Percentiles rank a stretch among this genome's conserved stretches.
These are phyloP conservation scores for Crithidia acanthocephali DNA, from an alignment of 208 protist species.

Conservation along the genomic window DNA sequence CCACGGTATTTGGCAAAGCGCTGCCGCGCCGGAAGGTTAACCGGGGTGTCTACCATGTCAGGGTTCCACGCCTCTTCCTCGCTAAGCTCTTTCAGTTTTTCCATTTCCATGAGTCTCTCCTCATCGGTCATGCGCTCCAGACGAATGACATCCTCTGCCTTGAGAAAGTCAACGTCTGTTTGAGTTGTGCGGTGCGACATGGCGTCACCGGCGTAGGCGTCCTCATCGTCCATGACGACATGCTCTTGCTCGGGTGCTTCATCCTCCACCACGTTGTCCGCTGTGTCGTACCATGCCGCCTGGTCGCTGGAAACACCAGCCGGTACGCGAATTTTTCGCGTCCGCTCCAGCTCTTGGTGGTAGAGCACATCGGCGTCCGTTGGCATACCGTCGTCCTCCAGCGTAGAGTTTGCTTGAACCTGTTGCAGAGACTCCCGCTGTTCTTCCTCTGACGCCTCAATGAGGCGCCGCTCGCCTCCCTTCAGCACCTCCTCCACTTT, in stretches of 20 bases:
- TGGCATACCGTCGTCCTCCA: slow-evolving; percentile 69
- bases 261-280: slow-evolving; percentile 53
- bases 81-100: slow-evolving; percentile 73
- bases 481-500: slow-evolving; percentile 44
- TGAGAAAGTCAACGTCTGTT: slow-evolving; percentile 87
- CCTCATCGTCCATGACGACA: slow-evolving; percentile 45
- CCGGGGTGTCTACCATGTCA: slow-evolving; percentile 87
- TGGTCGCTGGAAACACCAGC: slow-evolving; percentile 75
- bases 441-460: slow-evolving; percentile 56
- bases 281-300: slow-evolving; percentile 77
- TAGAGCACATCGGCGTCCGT: slow-evolving; percentile 81
- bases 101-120: slow-evolving; percentile 72
- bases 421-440: slow-evolving; percentile 76
- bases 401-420: slow-evolving; percentile 77
- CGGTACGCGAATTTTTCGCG: slow-evolving; percentile 71
- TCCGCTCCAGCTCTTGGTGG: slow-evolving; percentile 33
- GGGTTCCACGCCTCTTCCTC: slow-evolving; percentile 87
- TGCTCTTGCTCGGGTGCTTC: slow-evolving; percentile 14
- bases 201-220: slow-evolving; percentile 61
- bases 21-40: slow-evolving; percentile 85
- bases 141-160: slow-evolving; percentile 78
- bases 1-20: slow-evolving; percentile 90
- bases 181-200: slow-evolving; percentile 79
- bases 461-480: slow-evolving; percentile 32
- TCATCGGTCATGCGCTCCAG: slow-evolving; percentile 88